Percentiles rank a stretch among this genome's conserved stretches.
Conservation (phyloP, 75 land plant species). For the Cryptomeria japonica region DNA sequence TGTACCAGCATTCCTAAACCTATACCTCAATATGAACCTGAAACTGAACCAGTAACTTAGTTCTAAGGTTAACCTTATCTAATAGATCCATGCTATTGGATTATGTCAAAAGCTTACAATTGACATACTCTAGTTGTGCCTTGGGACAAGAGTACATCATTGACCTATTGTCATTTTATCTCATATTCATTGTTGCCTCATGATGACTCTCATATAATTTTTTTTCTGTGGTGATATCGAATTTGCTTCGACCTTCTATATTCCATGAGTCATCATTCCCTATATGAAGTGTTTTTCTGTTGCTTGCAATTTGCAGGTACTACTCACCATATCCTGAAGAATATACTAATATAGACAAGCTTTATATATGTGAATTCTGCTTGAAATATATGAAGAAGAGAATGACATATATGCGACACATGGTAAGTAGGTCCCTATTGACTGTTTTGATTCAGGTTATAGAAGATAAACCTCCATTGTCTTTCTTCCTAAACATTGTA, state of each 20-base stretch:
- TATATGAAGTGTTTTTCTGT: not conserved
- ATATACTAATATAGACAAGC: conserved; percentile 36
- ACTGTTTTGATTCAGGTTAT: not conserved
- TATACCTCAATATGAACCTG: too few species aligned
- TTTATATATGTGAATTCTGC: conserved; percentile 54
- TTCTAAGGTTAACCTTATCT: not conserved
- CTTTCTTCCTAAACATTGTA: not conserved
- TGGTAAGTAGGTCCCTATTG: conserved; percentile 17
- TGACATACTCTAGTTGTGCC: not conserved
- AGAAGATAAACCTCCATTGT: not conserved
- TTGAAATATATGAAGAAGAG: conserved; percentile 51
- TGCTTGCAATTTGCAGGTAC: conserved; percentile 37
- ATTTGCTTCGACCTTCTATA: not conserved
- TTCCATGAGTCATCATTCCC: not conserved
- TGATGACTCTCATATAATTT: not conserved
- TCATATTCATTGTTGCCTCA: not conserved
- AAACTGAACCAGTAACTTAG: too few species aligned
- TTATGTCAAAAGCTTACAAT: not conserved
- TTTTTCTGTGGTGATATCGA: not conserved
- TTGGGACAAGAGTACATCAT: not conserved
- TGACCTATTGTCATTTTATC: not conserved
- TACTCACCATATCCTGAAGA: conserved; percentile 62
- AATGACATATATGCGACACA: conserved; percentile 35
- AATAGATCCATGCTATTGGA: not conserved
- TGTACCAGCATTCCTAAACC: too few species aligned